A percentile compares a stretch with the other conserved stretches of the same genome.
phyloP scores from a whole-genome alignment of 2,329 filamentous ascomycete species.

The Fusarium nanum region DNA sequence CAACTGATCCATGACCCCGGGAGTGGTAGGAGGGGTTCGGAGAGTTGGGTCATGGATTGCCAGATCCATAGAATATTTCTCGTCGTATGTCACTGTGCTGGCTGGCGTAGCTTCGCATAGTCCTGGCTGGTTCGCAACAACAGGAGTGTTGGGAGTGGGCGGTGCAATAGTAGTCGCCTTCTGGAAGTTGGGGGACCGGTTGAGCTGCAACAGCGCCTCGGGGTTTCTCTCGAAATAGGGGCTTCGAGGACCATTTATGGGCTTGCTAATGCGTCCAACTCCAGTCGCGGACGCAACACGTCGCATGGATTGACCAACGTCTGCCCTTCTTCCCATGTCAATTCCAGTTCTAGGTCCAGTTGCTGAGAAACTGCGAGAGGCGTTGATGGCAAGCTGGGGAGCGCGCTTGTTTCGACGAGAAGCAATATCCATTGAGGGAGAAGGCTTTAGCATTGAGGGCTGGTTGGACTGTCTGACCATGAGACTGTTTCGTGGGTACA shows the following conservation, averaged over 20 bases:
- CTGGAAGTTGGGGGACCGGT: constrained; percentile 56
- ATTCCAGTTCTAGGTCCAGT: constrained; percentile 60
- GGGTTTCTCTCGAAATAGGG: constrained; percentile 59
- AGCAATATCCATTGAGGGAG: constrained; percentile 65
- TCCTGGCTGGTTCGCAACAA: constrained; percentile 53
- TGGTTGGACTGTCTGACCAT: constrained; percentile 32
- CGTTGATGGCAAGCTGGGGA: constrained; percentile 60
- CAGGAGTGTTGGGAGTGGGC: constrained; percentile 62
- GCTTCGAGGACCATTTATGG: constrained; percentile 50
- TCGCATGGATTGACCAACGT: constrained; percentile 62
- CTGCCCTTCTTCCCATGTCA: constrained; percentile 59
- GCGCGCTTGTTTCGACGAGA: constrained; percentile 61
- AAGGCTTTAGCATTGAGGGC: constrained; percentile 57
- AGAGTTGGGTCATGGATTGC: constrained; percentile 58
- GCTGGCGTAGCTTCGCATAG: constrained; percentile 56
- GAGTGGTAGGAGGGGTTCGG: constrained; percentile 66
- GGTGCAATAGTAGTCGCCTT: constrained; percentile 59
- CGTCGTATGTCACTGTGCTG: constrained; percentile 48
- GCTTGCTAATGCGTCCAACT: constrained; percentile 51
- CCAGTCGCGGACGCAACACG: constrained; percentile 66
- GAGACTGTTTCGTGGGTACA: constrained; percentile 34
- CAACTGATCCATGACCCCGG: constrained; percentile 58
- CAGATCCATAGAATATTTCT: constrained; percentile 48
- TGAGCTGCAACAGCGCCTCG: constrained; percentile 58
- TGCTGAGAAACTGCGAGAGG: constrained; percentile 58